Conservation (phyloP, 176 grass and related monocot species). For the Musa beccarii region DNA sequence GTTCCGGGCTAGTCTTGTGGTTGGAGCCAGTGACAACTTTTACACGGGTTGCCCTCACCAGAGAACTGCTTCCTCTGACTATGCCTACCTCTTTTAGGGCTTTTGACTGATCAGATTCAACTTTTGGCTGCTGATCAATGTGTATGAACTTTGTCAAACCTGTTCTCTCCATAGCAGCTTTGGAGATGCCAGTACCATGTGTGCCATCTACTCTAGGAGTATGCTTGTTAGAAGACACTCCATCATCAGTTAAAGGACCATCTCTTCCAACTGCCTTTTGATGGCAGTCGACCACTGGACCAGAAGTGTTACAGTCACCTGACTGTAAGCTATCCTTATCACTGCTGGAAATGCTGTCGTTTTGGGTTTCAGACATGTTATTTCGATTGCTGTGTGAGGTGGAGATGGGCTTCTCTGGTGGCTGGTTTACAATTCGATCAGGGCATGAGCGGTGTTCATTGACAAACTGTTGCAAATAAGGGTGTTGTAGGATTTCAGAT, state of each 20-base stretch:
- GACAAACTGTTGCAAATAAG: constrained; percentile 65
- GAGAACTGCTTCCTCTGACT: constrained; percentile 64
- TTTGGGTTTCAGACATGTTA: constrained; percentile 82
- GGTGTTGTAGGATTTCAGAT: constrained; percentile 77
- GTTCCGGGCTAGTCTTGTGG: constrained; percentile 35
- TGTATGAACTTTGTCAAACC: constrained; percentile 41
- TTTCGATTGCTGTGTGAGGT: constrained; percentile 40
- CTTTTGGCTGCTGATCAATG: constrained; percentile 40
- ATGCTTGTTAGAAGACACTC: constrained; percentile 18
- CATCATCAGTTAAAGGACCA: constrained; percentile 31
- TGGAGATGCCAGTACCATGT: constrained; percentile 27
- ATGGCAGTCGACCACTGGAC: constrained; percentile 34
- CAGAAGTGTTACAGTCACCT: constrained; percentile 44
- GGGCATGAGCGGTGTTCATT: constrained; percentile 48
- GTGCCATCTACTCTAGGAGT: constrained; percentile 33
- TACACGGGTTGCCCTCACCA: constrained; percentile 47
- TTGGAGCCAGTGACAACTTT: constrained; percentile 41
- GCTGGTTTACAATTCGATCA: constrained; percentile 27
- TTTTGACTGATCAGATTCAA: constrained; percentile 58
- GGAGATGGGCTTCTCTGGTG: constrained; percentile 40
- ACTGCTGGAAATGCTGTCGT: constrained; percentile 68
- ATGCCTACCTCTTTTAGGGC: constrained; percentile 64
- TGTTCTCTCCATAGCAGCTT: constrained; percentile 40
- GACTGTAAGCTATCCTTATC: constrained; percentile 79
- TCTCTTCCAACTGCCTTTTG: constrained; percentile 29